Conservation (phyloP, 2,329 filamentous ascomycete species). For the Trichoderma semiorbis region DNA sequence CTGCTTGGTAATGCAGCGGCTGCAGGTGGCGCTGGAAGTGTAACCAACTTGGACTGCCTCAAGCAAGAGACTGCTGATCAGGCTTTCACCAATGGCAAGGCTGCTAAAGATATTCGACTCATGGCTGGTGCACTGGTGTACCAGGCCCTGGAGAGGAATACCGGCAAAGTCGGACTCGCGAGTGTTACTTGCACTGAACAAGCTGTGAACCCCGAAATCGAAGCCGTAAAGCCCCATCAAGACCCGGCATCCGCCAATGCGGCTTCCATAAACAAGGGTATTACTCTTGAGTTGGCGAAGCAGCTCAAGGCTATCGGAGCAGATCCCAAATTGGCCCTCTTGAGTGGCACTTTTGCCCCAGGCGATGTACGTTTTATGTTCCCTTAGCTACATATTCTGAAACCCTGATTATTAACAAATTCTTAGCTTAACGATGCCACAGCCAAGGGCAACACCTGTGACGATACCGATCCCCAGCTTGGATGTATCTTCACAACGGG, state of each 20-base stretch:
- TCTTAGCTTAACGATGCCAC: background rate
- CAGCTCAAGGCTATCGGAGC: background rate
- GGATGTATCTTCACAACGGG: background rate
- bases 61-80: conserved; percentile 1
- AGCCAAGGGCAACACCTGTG: background rate
- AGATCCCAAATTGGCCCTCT: background rate
- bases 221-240: background rate
- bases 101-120: background rate
- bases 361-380: background rate
- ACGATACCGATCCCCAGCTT: background rate
- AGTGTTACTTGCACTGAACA: background rate
- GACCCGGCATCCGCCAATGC: background rate
- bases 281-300: conserved; percentile 2
- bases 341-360: background rate
- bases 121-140: conserved; percentile 2
- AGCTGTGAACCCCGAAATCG: background rate
- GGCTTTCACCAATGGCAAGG: background rate
- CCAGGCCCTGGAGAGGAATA: background rate
- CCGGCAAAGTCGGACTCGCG: background rate
- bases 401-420: background rate
- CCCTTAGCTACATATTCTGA: background rate
- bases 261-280: background rate
- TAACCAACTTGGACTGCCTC: background rate
- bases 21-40: background rate
- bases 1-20: background rate